These are phyloP conservation scores for Blumeria hordei DNA, from an alignment of 2,329 filamentous ascomycete species.

Conservation along the genomic window DNA sequence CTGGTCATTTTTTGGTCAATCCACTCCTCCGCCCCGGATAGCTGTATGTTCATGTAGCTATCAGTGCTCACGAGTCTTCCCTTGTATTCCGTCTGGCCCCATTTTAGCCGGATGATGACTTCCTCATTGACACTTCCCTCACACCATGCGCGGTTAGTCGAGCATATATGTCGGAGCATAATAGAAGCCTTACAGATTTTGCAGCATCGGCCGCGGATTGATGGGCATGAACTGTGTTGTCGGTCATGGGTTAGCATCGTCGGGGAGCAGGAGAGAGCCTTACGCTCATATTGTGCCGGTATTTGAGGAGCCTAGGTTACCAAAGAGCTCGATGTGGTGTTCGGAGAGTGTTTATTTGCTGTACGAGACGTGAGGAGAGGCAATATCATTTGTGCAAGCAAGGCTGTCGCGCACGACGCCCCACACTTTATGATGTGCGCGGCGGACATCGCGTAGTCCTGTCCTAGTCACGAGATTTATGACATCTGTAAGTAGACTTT, in stretches of 20 bases:
- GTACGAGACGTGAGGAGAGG: too few relatives aligned
- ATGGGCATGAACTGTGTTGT: slow-evolving; percentile 56
- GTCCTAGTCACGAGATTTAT: too few relatives aligned
- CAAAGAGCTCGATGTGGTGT: too few relatives aligned
- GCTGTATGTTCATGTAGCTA: slow-evolving; percentile 97
- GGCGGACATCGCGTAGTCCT: too few relatives aligned
- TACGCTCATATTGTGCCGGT: not conserved
- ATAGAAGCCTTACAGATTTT: slow-evolving; percentile 45
- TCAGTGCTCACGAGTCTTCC: slow-evolving; percentile 80
- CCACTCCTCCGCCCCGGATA: slow-evolving; percentile 76
- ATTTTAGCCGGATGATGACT: slow-evolving; percentile 83
- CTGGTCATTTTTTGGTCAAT: slow-evolving; percentile 71
- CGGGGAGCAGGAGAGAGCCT: not conserved
- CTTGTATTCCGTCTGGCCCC: slow-evolving; percentile 95
- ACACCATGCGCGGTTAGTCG: not conserved
- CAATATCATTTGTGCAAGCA: too few relatives aligned
- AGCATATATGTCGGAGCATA: not conserved
- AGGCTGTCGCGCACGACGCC: too few relatives aligned
- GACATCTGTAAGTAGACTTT: too few relatives aligned
- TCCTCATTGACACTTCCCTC: slow-evolving; percentile 58
- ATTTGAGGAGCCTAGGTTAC: too few relatives aligned
- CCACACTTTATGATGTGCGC: too few relatives aligned
- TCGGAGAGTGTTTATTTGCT: too few relatives aligned
- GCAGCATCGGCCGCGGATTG: slow-evolving; percentile 91
- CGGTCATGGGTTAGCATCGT: not conserved